Percentiles rank a stretch among this genome's conserved stretches.
Conservation (phyloP, 2,329 filamentous ascomycete species). For the Aspergillus brunneoviolaceus region DNA sequence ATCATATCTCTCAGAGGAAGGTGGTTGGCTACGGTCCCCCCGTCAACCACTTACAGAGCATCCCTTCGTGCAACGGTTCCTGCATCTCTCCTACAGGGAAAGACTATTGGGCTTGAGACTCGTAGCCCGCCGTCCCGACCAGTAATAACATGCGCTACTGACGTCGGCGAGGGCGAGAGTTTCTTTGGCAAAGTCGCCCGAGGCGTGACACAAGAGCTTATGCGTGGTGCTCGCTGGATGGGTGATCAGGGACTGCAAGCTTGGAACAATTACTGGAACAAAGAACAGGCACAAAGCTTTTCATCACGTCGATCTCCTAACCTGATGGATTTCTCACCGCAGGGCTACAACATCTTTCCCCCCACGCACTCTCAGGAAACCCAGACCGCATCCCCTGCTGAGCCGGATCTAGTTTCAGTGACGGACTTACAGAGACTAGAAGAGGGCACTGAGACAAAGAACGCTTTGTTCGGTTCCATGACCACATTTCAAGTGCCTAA, state of each 20-base stretch:
- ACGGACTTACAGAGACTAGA: constrained; percentile 47
- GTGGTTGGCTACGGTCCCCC: constrained; percentile 49
- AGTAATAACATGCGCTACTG: constrained; percentile 44
- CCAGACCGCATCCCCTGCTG: constrained; percentile 33
- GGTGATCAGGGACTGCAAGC: constrained; percentile 51
- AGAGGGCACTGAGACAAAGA: constrained; percentile 38
- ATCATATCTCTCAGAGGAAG: constrained; percentile 47
- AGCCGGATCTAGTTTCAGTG: constrained; percentile 48
- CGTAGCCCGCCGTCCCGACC: constrained; percentile 45
- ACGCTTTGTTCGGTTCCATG: constrained; percentile 36
- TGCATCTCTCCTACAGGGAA: constrained; percentile 32
- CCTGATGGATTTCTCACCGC: constrained; percentile 30
- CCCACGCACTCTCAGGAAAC: constrained; percentile 48
- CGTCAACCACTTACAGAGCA: constrained; percentile 37
- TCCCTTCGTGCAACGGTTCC: constrained; percentile 46
- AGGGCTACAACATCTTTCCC: constrained; percentile 42
- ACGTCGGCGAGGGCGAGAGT: constrained; percentile 49
- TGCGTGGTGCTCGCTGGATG: constrained; percentile 51
- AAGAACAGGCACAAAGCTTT: constrained; percentile 35
- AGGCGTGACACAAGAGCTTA: constrained; percentile 51
- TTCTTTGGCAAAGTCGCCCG: constrained; percentile 49
- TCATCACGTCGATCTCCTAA: constrained; percentile 32
- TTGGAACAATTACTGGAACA: constrained; percentile 53
- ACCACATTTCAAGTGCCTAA: constrained; percentile 50
- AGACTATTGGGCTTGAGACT: constrained; percentile 43